Evolutionary conservation across 2,329 filamentous ascomycete species (phyloP).

Genomic region (Trematosphaeria pertusa): DNA sequence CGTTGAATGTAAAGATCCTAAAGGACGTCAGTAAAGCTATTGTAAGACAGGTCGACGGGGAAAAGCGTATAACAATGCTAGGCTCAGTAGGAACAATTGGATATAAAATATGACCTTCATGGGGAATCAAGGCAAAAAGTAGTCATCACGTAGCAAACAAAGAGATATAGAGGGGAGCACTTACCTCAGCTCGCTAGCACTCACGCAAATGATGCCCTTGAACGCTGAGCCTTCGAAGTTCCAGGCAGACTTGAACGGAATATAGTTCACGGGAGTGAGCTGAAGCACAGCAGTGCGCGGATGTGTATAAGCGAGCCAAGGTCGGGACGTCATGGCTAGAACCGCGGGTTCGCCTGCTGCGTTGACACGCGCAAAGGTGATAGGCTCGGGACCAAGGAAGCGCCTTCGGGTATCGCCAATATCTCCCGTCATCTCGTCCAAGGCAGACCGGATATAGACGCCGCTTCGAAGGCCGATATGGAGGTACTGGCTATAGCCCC

Average conservation of each 20-base stretch:
- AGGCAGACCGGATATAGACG: slow-evolving; percentile 91
- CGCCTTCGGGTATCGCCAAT: slow-evolving; percentile 93
- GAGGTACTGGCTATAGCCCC: slow-evolving; percentile 86
- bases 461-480: slow-evolving; percentile 96
- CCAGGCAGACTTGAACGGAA: slow-evolving; percentile 89
- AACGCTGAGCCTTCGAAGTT: slow-evolving; percentile 97
- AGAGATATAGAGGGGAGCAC: slow-evolving; percentile 34
- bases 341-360: slow-evolving; percentile 86
- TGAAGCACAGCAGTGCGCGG: slow-evolving; percentile 86
- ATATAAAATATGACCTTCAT: slow-evolving; percentile 59
- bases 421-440: slow-evolving; percentile 95
- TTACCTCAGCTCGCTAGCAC: slow-evolving; percentile 86
- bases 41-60: no score
- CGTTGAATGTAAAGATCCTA: slow-evolving; percentile 90
- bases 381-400: slow-evolving; percentile 89
- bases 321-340: slow-evolving; percentile 86
- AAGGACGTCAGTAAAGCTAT: slow-evolving; percentile 18
- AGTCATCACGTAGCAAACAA: slow-evolving; percentile 66
- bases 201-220: slow-evolving; percentile 92
- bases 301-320: slow-evolving; percentile 96
- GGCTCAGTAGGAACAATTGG: slow-evolving; percentile 99
- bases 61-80: slow-evolving; percentile 36
- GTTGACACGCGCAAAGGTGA: slow-evolving; percentile 89
- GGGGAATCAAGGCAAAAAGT: slow-evolving; percentile 56
- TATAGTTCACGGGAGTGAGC: slow-evolving; percentile 89